phyloP scores from a whole-genome alignment of 768 basidiomycete species.

The Mycena olivaceomarginata region DNA sequence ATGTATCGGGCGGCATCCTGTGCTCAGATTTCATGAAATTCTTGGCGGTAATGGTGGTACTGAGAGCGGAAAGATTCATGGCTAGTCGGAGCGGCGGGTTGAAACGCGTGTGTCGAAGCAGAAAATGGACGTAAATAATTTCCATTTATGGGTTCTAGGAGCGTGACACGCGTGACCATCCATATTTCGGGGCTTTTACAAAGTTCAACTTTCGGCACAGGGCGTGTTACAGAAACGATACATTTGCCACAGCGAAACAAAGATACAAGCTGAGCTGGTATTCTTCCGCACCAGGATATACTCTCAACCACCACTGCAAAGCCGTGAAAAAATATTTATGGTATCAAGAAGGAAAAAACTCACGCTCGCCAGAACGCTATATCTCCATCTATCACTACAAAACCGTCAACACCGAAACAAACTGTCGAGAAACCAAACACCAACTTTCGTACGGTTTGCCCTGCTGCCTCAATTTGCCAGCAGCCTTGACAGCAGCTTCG shows the following conservation, averaged over 20 bases:
- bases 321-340: no score
- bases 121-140: background rate
- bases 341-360: no score
- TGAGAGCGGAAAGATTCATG: constrained; percentile 2
- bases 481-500: constrained; percentile 94
- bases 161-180: no score
- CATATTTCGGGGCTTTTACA: background rate
- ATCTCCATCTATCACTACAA: constrained; percentile 88
- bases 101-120: background rate
- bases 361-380: constrained; percentile 93
- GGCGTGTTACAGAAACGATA: constrained; percentile 33
- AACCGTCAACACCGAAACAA: constrained; percentile 28
- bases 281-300: no score
- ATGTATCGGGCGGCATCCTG: constrained; percentile 13
- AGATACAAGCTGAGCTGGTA: background rate
- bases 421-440: constrained; percentile 51
- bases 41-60: background rate
- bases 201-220: constrained; percentile 19
- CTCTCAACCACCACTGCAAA: no score
- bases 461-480: constrained; percentile 95
- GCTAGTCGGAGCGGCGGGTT: background rate
- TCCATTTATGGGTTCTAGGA: constrained; percentile 14
- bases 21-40: constrained; percentile 27
- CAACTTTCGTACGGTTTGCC: constrained; percentile 97
- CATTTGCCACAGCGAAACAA: constrained; percentile 26